phyloP scores from a whole-genome alignment of 306 rosid genomes.

The Adenanthera pavonina region DNA sequence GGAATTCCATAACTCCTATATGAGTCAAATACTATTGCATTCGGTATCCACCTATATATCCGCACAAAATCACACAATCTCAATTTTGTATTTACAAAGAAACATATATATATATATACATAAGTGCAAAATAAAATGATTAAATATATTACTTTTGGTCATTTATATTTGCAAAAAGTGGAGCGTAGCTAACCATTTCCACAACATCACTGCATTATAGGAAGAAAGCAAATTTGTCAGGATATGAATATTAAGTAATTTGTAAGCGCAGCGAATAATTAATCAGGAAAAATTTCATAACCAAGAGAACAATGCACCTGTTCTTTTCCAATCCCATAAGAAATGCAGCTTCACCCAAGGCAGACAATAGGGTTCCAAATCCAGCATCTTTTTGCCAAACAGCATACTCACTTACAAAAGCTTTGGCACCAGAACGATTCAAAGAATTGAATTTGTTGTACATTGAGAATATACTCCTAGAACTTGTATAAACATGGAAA shows the following conservation, averaged over 20 bases:
- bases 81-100: too few species aligned
- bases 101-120: not conserved
- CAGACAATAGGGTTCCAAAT: not conserved
- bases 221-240: not conserved
- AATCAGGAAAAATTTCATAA: too few species aligned
- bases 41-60: too few species aligned
- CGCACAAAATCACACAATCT: too few species aligned
- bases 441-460: not conserved
- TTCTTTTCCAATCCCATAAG: constrained; percentile 83
- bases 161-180: constrained; percentile 79
- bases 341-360: constrained; percentile 49
- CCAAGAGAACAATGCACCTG: constrained; percentile 45
- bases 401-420: too few species aligned
- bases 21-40: too few species aligned
- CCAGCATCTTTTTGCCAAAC: not conserved
- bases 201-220: constrained; percentile 73
- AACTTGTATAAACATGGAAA: not conserved
- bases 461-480: not conserved
- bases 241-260: not conserved
- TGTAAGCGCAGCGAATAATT: not conserved
- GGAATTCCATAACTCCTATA: too few species aligned
- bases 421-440: not conserved
- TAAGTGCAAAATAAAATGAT: too few species aligned
- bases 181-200: constrained; percentile 87
- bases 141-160: constrained; percentile 62